Evolutionary conservation across 164 flowering plant species (phyloP).

Genomic region (Nymphaea colorata): DNA sequence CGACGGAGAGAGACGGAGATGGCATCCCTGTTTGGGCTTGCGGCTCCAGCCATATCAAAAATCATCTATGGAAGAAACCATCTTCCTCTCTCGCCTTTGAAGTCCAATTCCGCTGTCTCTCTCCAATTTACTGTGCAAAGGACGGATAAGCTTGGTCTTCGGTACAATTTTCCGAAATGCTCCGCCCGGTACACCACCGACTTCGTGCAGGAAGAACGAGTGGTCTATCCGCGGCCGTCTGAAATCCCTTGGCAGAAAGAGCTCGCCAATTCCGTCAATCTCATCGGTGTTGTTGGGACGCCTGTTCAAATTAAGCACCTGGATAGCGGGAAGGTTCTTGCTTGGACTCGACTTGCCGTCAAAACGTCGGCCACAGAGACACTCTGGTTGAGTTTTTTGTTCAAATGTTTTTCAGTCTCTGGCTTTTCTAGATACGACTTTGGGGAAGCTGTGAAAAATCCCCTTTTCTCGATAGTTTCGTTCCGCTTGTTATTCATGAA

Average conservation of each 20-base stretch:
- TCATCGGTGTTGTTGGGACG: constrained; percentile 59
- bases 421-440: not conserved
- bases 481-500: not conserved
- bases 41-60: not conserved
- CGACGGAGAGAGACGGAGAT: not conserved
- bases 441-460: not conserved
- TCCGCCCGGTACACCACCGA: not conserved
- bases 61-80: not conserved
- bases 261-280: constrained; percentile 50
- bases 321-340: constrained; percentile 59
- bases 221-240: constrained; percentile 43
- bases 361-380: constrained; percentile 58
- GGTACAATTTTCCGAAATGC: not conserved
- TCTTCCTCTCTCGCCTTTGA: not conserved
- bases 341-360: constrained; percentile 78
- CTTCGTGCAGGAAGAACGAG: constrained; percentile 15
- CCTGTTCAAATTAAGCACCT: constrained; percentile 63
- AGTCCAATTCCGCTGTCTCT: not conserved
- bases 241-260: constrained; percentile 86
- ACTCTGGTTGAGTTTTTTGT: constrained; percentile 26
- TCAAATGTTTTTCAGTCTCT: not conserved
- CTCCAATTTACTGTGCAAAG: not conserved
- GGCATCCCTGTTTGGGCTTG: not conserved
- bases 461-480: not conserved
- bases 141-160: not conserved